These are phyloP conservation scores for Aegilops tauschii DNA, from an alignment of 176 grass and related monocot genomes.

Conservation along the genomic window DNA sequence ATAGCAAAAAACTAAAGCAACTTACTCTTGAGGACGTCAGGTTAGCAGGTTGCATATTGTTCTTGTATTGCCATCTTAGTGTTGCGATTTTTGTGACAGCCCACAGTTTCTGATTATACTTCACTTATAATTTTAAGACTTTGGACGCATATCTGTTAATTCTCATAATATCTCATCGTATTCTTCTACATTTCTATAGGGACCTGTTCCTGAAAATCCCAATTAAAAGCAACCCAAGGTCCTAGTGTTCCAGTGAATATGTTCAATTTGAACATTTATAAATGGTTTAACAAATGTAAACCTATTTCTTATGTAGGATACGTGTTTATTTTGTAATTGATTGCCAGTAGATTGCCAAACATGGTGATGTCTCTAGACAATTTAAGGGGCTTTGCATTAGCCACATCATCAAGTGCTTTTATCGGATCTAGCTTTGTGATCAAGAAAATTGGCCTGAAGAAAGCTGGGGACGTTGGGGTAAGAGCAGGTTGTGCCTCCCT, in stretches of 20 bases:
- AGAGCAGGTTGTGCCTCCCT: slow-evolving; percentile 68
- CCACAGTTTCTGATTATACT: neutral
- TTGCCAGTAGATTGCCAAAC: slow-evolving; percentile 9
- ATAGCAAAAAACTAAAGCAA: neutral
- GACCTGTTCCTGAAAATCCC: neutral
- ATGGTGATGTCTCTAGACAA: slow-evolving; percentile 70
- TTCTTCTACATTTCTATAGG: neutral
- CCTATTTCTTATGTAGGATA: neutral
- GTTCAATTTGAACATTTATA: neutral
- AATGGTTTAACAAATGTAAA: neutral
- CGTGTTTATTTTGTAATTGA: neutral
- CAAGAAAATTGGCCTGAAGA: slow-evolving; percentile 87
- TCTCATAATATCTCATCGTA: neutral
- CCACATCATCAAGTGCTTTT: slow-evolving; percentile 80
- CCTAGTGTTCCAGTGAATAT: neutral
- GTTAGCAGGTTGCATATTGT: neutral
- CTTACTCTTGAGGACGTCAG: slow-evolving; percentile 5
- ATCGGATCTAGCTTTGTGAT: slow-evolving; percentile 94
- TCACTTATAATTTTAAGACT: neutral
- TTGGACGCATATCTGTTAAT: neutral
- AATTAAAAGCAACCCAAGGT: neutral
- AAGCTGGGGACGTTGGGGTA: slow-evolving; percentile 54
- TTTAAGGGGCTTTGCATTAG: slow-evolving; percentile 62
- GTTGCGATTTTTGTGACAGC: neutral
- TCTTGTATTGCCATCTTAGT: neutral